A percentile compares a stretch with the other conserved stretches of the same genome.
Evolutionary conservation across 2,329 filamentous ascomycete species (phyloP).

Genomic region (Leptographium flavum): DNA sequence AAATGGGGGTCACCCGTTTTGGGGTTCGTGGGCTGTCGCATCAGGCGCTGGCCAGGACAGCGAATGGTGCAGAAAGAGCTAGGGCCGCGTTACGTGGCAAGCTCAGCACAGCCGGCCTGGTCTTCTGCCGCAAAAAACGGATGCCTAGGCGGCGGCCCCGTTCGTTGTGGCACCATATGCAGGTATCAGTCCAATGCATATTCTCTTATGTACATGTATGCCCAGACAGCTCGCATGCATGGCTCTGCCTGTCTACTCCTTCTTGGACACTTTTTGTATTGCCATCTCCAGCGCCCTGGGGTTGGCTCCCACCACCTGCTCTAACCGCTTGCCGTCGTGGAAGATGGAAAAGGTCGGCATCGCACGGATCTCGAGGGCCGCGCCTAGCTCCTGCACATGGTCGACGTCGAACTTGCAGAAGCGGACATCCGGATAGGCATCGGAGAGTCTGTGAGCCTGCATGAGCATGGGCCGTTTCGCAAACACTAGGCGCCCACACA

Average conservation of each 20-base stretch:
- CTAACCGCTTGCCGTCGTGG: conserved; percentile 60
- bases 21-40: too few relatives aligned
- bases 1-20: too few relatives aligned
- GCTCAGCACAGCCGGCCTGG: too few relatives aligned
- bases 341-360: conserved; percentile 90
- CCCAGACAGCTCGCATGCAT: neutral
- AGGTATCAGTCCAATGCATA: too few relatives aligned
- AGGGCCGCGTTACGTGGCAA: too few relatives aligned
- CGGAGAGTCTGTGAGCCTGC: conserved; percentile 35
- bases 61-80: neutral
- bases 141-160: too few relatives aligned
- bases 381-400: conserved; percentile 57
- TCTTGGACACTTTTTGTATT: neutral
- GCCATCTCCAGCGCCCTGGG: conserved; percentile 39
- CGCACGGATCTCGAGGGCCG: conserved; percentile 67
- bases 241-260: neutral
- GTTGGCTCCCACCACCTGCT: conserved; percentile 69
- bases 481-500: too few relatives aligned
- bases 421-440: conserved; percentile 36
- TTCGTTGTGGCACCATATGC: too few relatives aligned
- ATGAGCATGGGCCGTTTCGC: neutral
- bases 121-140: too few relatives aligned
- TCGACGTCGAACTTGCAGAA: conserved; percentile 94
- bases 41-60: neutral
- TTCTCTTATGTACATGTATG: too few relatives aligned